A percentile compares a stretch with the other conserved stretches of the same genome.
Evolutionary conservation across 2,329 filamentous ascomycete species (phyloP).

Genomic region (Hymenoscyphus fraxineus): DNA sequence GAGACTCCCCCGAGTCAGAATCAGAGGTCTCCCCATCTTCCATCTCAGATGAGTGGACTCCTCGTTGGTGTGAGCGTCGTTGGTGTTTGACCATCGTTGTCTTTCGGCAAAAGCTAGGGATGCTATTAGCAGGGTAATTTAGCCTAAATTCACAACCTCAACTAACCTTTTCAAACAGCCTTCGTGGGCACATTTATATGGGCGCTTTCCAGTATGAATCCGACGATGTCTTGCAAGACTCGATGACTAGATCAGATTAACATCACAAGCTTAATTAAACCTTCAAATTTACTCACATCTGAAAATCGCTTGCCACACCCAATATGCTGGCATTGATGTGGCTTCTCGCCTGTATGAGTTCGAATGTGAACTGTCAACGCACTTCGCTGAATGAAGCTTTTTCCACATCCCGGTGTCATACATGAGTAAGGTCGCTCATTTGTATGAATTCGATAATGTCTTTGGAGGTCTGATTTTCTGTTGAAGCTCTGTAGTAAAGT

Average conservation of each 20-base stretch:
- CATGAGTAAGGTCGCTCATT: constrained; percentile 67
- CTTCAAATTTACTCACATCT: constrained; percentile 49
- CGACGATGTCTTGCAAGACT: constrained; percentile 52
- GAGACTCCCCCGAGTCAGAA: constrained; percentile 48
- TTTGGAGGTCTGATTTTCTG: constrained; percentile 66
- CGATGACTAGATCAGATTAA: constrained; percentile 33
- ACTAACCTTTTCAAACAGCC: constrained; percentile 36
- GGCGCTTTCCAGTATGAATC: constrained; percentile 68
- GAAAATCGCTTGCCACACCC: constrained; percentile 68
- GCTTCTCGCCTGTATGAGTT: constrained; percentile 69
- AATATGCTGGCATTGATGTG: constrained; percentile 62
- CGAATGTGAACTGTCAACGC: constrained; percentile 67
- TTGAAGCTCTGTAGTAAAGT: constrained; percentile 57
- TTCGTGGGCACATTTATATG: constrained; percentile 57
- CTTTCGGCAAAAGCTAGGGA: constrained; percentile 63
- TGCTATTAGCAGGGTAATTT: constrained; percentile 20
- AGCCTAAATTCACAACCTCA: constrained; percentile 7
- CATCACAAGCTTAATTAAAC: neutral
- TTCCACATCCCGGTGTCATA: constrained; percentile 56
- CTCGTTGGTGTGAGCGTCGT: constrained; percentile 56
- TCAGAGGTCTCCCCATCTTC: constrained; percentile 37
- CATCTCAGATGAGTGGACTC: constrained; percentile 51
- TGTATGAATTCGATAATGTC: constrained; percentile 69
- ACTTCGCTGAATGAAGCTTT: constrained; percentile 69
- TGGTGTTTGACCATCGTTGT: constrained; percentile 69